Conservation (phyloP, 345 rosid species). For the Sisymbrium irio region DNA sequence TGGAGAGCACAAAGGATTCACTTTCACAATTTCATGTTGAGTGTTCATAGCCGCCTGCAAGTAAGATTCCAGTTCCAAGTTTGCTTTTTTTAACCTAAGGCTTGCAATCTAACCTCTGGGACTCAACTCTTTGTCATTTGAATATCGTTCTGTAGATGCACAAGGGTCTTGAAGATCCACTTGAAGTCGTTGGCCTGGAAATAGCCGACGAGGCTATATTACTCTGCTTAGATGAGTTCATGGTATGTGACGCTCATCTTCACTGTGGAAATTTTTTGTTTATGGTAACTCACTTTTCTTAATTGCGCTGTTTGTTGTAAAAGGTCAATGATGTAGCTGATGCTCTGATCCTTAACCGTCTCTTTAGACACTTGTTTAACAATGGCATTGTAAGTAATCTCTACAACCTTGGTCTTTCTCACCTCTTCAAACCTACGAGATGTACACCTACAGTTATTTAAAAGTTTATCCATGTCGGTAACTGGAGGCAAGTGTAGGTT, state of each 20-base stretch:
- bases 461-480: conserved; percentile 18
- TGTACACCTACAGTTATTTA: conserved; percentile 8
- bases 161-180: conserved; percentile 94
- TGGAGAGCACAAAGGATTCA: conserved; percentile 98
- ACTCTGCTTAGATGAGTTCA: conserved; percentile 90
- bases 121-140: not conserved
- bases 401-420: not conserved
- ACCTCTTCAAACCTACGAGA: conserved; percentile 6
- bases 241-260: conserved; percentile 50
- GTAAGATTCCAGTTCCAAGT: conserved; percentile 44
- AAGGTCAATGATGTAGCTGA: conserved; percentile 98
- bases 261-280: not conserved
- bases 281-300: not conserved
- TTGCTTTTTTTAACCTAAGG: not conserved
- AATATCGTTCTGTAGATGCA: conserved; percentile 58
- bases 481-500: conserved; percentile 55
- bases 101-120: not conserved
- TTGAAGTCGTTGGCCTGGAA: conserved; percentile 93
- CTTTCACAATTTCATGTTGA: conserved; percentile 95
- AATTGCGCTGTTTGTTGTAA: conserved; percentile 11
- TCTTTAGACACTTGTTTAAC: conserved; percentile 73
- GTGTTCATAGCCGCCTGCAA: conserved; percentile 90
- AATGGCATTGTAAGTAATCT: conserved; percentile 76
- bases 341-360: conserved; percentile 92
- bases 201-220: conserved; percentile 85